Evolutionary conservation across 371 early-diverging fungal genomes (phyloP), one percentile per base, ranked within the genome.

Genomic region (Mucor racemosus): DNA sequence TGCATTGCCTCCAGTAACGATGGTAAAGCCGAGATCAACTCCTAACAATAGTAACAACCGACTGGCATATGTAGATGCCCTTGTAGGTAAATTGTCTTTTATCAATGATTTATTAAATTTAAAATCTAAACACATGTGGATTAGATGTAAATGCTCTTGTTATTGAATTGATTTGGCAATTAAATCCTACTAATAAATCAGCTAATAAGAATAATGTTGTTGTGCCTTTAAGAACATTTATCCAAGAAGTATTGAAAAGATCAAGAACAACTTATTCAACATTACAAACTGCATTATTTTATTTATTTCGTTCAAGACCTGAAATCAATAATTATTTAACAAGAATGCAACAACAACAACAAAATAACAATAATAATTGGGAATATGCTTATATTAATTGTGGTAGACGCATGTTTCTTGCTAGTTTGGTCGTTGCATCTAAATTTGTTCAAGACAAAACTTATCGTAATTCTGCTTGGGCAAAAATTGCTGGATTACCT

Each of bases 381-480:
- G 73, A 73, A 39, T 72, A 76, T 60, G 77, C 77, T 10, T 81
- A 78, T 48, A 73, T 81, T 53, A 75, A 70, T 33, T 92, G 93
- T 64, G 91, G 92, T 7, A 82, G 92, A 40, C 88, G 93, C 56
- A 91, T 93, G 91, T 93, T 91, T 76, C 75, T 92, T 34, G 92
- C 91, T 5, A 90, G 92, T 8, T 69, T 93, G 17, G 87, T 92
- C 26, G 80, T 91, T 26, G 93, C 93, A 6, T 89, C 90, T 41
- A 93, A 93, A 71, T 93, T 91, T 72, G 88, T 91, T 38, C 87
- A 86, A 65, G 94, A 93, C 70, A 82, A 87, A 66, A 89, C 92
- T 38, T 93, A 90, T 66, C 88, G 92, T 26, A 93, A 92, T 80
- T 85, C 86, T 63, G 91, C 92, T 10, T 93, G 93, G 94, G 87